Conservation (phyloP, 176 grass and related monocot species). For the Coix lacrymajobi region DNA sequence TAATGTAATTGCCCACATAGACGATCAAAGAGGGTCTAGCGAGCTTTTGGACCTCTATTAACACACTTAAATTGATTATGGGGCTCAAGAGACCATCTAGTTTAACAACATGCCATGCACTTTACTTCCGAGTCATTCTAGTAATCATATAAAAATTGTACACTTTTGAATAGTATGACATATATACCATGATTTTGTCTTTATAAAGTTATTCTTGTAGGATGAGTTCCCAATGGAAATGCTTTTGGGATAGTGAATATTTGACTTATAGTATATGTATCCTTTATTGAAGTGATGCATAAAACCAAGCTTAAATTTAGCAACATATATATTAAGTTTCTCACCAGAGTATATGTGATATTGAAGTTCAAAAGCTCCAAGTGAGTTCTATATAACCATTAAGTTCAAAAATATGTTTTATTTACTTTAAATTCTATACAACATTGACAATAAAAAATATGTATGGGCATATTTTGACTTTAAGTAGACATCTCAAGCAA, state of each 20-base stretch:
- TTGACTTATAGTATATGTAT: background rate
- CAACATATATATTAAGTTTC: background rate
- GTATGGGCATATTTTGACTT: background rate
- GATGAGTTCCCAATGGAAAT: background rate
- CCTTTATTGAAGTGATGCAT: background rate
- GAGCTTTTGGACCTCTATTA: no score
- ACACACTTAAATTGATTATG: no score
- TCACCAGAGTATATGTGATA: no score
- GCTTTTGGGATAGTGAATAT: background rate
- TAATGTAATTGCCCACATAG: no score
- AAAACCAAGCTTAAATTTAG: background rate
- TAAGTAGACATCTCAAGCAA: background rate
- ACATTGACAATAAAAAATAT: no score
- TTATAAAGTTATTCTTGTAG: background rate
- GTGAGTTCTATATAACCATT: background rate
- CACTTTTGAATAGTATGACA: background rate
- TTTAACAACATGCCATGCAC: no score
- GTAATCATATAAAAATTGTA: background rate
- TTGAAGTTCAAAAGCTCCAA: background rate
- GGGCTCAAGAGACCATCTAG: no score
- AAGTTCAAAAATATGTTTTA: background rate
- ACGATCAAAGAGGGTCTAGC: no score
- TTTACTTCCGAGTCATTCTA: background rate
- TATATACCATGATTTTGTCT: background rate
- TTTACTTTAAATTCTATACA: no score